These are phyloP conservation scores for Acmispon strigosus DNA, from an alignment of 306 rosid genomes.

Conservation along the genomic window DNA sequence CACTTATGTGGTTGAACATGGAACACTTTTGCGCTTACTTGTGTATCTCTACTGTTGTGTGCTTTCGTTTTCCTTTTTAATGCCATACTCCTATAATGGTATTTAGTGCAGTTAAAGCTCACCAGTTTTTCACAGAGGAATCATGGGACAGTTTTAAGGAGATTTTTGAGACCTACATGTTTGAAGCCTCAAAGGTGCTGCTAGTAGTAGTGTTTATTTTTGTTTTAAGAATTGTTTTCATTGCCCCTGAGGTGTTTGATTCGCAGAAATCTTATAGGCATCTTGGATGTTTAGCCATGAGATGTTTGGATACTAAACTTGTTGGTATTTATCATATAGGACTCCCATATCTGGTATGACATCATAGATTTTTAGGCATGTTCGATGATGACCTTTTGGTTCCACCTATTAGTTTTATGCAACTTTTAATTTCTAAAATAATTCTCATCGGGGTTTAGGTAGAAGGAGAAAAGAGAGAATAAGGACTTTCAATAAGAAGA, in stretches of 20 bases:
- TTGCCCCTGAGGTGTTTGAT: not conserved
- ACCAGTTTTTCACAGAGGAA: constrained; percentile 94
- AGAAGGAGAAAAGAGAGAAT: not conserved
- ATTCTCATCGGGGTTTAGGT: not conserved
- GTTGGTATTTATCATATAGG: not conserved
- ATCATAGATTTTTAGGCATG: not conserved
- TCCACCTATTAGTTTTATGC: not conserved
- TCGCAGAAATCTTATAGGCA: not conserved
- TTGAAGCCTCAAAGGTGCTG: constrained; percentile 89
- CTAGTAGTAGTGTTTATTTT: not conserved
- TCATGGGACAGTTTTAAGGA: constrained; percentile 91
- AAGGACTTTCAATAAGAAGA: not conserved
- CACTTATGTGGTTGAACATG: constrained; percentile 21
- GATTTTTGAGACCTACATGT: constrained; percentile 75
- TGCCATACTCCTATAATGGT: constrained; percentile 41
- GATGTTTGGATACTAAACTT: not conserved
- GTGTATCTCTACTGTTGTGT: constrained; percentile 11
- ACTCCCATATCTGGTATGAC: not conserved
- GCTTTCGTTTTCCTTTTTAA: constrained; percentile 21
- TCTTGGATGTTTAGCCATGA: not conserved
- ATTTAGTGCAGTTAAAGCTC: constrained; percentile 94
- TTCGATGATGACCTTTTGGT: not conserved
- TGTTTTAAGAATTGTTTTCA: not conserved
- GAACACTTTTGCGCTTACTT: not conserved
- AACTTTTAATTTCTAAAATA: not conserved